These are phyloP conservation scores for Comarum palustre DNA, from an alignment of 306 rosid species.

Conservation along the genomic window DNA sequence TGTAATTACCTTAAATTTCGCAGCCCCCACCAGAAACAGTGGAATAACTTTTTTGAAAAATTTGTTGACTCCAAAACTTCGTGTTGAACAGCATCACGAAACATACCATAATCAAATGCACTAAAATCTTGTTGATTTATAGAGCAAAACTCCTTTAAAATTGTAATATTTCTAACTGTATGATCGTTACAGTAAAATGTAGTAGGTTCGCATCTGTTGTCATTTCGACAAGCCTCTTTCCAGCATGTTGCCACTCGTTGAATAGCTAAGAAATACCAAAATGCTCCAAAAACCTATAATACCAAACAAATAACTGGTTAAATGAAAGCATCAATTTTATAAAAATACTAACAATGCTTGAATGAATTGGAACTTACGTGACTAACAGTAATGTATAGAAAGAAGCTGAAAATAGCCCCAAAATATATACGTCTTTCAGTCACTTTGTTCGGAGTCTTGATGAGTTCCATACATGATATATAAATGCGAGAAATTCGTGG, in stretches of 20 bases:
- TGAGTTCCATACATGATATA: neutral
- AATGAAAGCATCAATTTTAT: too few relatives aligned
- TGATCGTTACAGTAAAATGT: neutral
- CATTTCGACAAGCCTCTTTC: neutral
- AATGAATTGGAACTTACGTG: neutral
- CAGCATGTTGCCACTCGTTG: neutral
- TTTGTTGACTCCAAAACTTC: slow-evolving; percentile 2
- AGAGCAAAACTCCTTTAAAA: neutral
- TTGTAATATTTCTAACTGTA: neutral
- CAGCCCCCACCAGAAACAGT: slow-evolving; percentile 7
- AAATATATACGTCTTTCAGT: neutral
- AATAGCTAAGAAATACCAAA: slow-evolving; percentile 4
- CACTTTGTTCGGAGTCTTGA: neutral
- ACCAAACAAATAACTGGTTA: too few relatives aligned
- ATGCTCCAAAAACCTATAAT: slow-evolving; percentile 3
- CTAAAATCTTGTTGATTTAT: neutral
- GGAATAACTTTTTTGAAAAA: neutral
- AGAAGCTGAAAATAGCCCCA: neutral
- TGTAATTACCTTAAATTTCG: neutral
- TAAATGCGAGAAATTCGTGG: slow-evolving; percentile 17
- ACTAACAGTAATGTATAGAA: neutral
- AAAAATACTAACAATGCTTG: too few relatives aligned
- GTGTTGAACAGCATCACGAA: neutral
- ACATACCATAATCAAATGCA: slow-evolving; percentile 9
- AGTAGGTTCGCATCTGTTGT: neutral